phyloP scores from a whole-genome alignment of 1,284 basidiomycete species.

The Apiotrichum veenhuisii region DNA sequence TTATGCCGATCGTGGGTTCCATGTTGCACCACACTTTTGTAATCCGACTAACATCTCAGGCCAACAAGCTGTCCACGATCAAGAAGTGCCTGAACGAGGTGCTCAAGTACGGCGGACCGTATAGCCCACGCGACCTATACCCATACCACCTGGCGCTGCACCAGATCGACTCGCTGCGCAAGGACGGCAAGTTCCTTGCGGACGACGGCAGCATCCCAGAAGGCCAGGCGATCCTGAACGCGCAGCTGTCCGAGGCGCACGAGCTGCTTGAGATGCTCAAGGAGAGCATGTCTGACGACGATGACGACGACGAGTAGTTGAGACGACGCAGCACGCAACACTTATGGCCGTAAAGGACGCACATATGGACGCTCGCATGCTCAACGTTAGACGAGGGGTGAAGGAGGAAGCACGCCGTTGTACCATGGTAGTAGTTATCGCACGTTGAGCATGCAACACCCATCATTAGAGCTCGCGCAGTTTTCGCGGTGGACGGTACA shows the following conservation, averaged over 20 bases:
- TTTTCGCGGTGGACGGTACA: too few relatives aligned
- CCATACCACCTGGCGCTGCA: slow-evolving; percentile 94
- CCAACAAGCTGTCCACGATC: slow-evolving; percentile 87
- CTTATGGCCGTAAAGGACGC: neutral
- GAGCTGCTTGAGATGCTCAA: slow-evolving; percentile 81
- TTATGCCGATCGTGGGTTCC: slow-evolving; percentile 83
- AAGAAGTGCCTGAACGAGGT: slow-evolving; percentile 98
- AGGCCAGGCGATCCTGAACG: slow-evolving; percentile 94
- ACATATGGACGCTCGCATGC: neutral
- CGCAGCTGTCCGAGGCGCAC: slow-evolving; percentile 93
- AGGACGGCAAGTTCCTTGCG: slow-evolving; percentile 88
- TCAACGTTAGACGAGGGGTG: neutral
- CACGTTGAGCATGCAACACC: neutral
- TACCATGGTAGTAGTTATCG: slow-evolving; percentile 3
- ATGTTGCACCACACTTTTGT: slow-evolving; percentile 6
- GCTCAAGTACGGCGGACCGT: slow-evolving; percentile 91
- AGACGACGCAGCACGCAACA: neutral
- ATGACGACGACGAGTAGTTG: slow-evolving; percentile 32
- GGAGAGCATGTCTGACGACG: slow-evolving; percentile 48
- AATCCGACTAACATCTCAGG: slow-evolving; percentile 54
- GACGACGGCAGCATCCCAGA: slow-evolving; percentile 70
- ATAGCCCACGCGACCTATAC: slow-evolving; percentile 91
- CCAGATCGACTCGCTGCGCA: slow-evolving; percentile 89
- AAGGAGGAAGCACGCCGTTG: neutral
- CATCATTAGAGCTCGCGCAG: neutral